These are phyloP conservation scores for Lecanosticta acicola DNA, from an alignment of 2,329 filamentous ascomycete genomes.

Conservation along the genomic window DNA sequence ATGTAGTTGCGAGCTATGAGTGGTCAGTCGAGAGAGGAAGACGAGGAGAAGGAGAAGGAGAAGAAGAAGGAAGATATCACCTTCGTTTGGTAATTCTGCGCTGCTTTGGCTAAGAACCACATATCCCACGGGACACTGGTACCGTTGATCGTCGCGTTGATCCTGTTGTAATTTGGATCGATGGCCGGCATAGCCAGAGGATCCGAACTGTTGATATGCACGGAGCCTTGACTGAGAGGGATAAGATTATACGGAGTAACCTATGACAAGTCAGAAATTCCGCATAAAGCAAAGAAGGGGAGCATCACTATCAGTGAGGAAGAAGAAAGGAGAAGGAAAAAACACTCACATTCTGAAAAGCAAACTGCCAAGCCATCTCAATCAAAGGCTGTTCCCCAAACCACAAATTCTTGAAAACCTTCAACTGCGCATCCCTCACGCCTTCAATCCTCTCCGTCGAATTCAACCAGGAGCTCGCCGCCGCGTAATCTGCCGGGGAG, in stretches of 20 bases:
- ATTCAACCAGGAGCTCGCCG: constrained; percentile 8
- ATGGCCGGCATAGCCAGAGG: constrained; percentile 1
- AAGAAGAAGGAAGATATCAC: background rate
- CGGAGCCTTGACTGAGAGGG: constrained; percentile 8
- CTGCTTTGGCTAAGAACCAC: constrained; percentile 3
- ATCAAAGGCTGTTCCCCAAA: constrained; percentile 9
- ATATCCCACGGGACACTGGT: constrained; percentile 1
- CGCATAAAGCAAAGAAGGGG: no score
- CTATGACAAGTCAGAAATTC: no score
- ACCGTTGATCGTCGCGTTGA: constrained; percentile 4
- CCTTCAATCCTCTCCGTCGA: constrained; percentile 4
- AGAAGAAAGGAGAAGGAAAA: no score
- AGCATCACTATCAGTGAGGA: no score
- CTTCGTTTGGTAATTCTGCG: constrained; percentile 1
- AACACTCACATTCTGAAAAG: constrained; percentile 10
- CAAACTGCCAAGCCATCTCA: constrained; percentile 14
- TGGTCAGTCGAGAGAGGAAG: background rate
- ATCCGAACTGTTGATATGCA: constrained; percentile 6
- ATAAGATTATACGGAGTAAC: constrained; percentile 9
- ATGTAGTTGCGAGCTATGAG: background rate
- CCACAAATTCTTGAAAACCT: constrained; percentile 12
- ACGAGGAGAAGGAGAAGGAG: background rate
- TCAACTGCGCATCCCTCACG: constrained; percentile 5
- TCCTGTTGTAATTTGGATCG: constrained; percentile 2
- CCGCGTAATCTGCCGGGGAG: constrained; percentile 5